Evolutionary conservation across 1,139 yeast species (phyloP).

Genomic region (Saccharomyces hybrid): DNA sequence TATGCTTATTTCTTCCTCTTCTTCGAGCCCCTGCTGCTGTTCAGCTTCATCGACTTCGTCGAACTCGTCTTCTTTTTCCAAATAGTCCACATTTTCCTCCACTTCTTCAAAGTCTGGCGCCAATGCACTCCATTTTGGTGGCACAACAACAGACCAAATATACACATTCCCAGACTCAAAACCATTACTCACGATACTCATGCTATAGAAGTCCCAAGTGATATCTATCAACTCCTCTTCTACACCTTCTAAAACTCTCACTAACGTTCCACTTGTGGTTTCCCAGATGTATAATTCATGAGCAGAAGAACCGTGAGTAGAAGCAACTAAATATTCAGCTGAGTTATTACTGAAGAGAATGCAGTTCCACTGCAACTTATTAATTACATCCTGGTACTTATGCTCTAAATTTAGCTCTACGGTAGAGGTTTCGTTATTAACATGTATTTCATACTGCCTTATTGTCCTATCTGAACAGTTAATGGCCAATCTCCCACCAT

Average conservation of each 20-base stretch:
- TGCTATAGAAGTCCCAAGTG: slow-evolving; percentile 73
- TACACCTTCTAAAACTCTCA: slow-evolving; percentile 89
- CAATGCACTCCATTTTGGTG: slow-evolving; percentile 93
- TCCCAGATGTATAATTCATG: slow-evolving; percentile 95
- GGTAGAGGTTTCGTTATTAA: slow-evolving; percentile 5
- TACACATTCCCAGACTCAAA: slow-evolving; percentile 78
- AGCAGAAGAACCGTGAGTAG: slow-evolving; percentile 77
- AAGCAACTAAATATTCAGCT: slow-evolving; percentile 81
- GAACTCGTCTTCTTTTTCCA: slow-evolving; percentile 87
- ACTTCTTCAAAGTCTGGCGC: slow-evolving; percentile 96
- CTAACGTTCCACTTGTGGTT: slow-evolving; percentile 76
- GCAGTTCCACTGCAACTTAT: slow-evolving; percentile 82
- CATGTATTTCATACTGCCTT: slow-evolving; percentile 53
- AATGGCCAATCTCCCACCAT: slow-evolving; percentile 63
- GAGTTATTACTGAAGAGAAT: slow-evolving; percentile 63
- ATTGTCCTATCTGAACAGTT: slow-evolving; percentile 81
- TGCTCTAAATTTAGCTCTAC: slow-evolving; percentile 66
- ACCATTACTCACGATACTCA: slow-evolving; percentile 82
- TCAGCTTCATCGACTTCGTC: slow-evolving; percentile 66
- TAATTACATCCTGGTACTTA: slow-evolving; percentile 86
- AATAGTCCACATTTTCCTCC: slow-evolving; percentile 84
- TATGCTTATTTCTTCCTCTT: slow-evolving; percentile 60
- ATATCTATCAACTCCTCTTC: slow-evolving; percentile 77
- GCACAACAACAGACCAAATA: slow-evolving; percentile 74
- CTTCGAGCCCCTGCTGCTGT: slow-evolving; percentile 51